A percentile compares a stretch with the other conserved stretches of the same genome.
phyloP scores from a whole-genome alignment of 495 filamentous ascomycete genomes.

The Aspergillus carlsbadensis region DNA sequence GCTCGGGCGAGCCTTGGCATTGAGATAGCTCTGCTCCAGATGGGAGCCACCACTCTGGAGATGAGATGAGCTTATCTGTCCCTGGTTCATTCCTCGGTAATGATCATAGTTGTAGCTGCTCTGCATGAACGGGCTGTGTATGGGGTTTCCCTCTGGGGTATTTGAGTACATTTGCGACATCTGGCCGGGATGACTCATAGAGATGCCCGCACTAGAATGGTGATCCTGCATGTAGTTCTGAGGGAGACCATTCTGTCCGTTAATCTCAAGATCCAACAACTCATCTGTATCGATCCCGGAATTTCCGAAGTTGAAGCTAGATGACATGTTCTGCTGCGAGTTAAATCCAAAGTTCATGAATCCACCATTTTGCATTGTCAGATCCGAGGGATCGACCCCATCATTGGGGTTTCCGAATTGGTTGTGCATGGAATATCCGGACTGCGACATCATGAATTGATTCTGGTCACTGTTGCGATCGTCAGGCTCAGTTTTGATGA shows the following conservation, averaged over 20 bases:
- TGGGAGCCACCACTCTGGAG: constrained; percentile 51
- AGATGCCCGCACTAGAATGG: constrained; percentile 39
- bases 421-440: constrained; percentile 60
- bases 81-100: constrained; percentile 57
- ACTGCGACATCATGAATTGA: constrained; percentile 54
- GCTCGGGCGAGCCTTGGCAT: constrained; percentile 55
- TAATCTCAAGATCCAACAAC: constrained; percentile 51
- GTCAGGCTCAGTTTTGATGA: constrained; percentile 77
- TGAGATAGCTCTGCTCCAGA: constrained; percentile 53
- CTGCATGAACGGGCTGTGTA: constrained; percentile 81
- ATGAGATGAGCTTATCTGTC: constrained; percentile 48
- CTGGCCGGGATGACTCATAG: constrained; percentile 51
- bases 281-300: constrained; percentile 56
- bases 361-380: constrained; percentile 63
- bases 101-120: constrained; percentile 69
- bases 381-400: constrained; percentile 81
- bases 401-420: constrained; percentile 66
- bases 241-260: constrained; percentile 41
- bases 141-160: constrained; percentile 83
- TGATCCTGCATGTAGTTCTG: constrained; percentile 51
- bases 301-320: constrained; percentile 53
- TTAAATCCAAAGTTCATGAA: constrained; percentile 51
- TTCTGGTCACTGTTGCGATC: constrained; percentile 55
- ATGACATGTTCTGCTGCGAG: constrained; percentile 52
- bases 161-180: constrained; percentile 76